Evolutionary conservation across 371 early-diverging fungal species (phyloP).

Genomic region (Rhizopus microsporus): DNA sequence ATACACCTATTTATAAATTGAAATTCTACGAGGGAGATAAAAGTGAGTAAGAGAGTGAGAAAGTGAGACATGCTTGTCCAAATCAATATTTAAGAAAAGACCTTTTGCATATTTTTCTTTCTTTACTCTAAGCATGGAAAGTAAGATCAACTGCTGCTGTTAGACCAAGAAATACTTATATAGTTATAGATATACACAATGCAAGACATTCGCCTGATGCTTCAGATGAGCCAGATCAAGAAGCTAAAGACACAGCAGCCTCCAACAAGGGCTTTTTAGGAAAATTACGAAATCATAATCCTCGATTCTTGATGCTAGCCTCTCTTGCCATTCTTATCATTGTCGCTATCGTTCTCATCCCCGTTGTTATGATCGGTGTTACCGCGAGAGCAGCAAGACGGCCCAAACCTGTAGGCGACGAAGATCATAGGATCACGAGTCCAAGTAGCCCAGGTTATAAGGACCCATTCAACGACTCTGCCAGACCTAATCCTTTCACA

Average conservation of each 20-base stretch:
- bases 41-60: neutral
- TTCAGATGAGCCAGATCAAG: no score
- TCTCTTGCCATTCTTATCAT: neutral
- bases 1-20: no score
- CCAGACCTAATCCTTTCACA: slow-evolving; percentile 34
- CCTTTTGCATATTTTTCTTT: neutral
- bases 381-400: neutral
- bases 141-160: neutral
- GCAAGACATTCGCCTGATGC: no score
- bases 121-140: slow-evolving; percentile 2
- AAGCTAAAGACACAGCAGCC: neutral
- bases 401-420: neutral
- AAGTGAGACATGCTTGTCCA: neutral
- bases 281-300: neutral
- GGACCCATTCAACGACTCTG: slow-evolving; percentile 35
- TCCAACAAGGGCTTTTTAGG: neutral
- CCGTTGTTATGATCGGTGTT: neutral
- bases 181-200: neutral
- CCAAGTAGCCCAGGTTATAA: slow-evolving; percentile 1
- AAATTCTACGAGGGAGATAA: neutral
- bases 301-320: neutral
- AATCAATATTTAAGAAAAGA: neutral
- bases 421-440: slow-evolving; percentile 1
- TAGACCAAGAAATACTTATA: neutral
- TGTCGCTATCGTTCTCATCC: neutral